A percentile compares a stretch with the other conserved stretches of the same genome.
These are phyloP conservation scores for Fraxinus excelsior DNA, from an alignment of 257 asterid genomes.

Conservation along the genomic window DNA sequence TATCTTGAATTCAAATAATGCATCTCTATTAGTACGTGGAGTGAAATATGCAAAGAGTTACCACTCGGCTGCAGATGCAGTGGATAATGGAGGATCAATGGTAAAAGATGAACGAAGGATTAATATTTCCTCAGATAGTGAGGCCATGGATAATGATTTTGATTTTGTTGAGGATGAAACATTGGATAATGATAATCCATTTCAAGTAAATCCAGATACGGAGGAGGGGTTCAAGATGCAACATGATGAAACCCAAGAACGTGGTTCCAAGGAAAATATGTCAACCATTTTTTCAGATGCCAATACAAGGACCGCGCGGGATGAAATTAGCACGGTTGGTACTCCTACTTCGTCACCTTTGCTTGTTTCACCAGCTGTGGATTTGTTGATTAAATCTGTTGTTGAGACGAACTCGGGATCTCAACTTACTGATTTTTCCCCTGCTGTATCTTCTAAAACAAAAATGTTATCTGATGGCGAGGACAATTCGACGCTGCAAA, in stretches of 20 bases:
- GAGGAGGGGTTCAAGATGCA: slow-evolving; percentile 37
- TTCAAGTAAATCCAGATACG: slow-evolving; percentile 33
- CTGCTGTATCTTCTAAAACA: slow-evolving; percentile 9
- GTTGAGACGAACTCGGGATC: slow-evolving; percentile 17
- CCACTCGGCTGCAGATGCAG: slow-evolving; percentile 18
- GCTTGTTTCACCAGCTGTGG: slow-evolving; percentile 20
- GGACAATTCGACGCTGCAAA: slow-evolving; percentile 21
- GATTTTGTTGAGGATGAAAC: slow-evolving; percentile 74
- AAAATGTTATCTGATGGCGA: slow-evolving; percentile 8
- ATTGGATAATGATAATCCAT: slow-evolving; percentile 41
- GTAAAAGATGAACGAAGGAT: slow-evolving; percentile 28
- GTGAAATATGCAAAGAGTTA: slow-evolving; percentile 28
- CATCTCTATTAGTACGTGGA: slow-evolving; percentile 29
- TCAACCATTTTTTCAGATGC: slow-evolving; percentile 23
- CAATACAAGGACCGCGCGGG: neutral
- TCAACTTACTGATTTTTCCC: slow-evolving; percentile 17
- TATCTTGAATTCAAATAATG: slow-evolving; percentile 30
- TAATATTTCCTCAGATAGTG: slow-evolving; percentile 32
- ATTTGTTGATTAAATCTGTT: slow-evolving; percentile 29
- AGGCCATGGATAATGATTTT: slow-evolving; percentile 42
- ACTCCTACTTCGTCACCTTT: slow-evolving; percentile 17
- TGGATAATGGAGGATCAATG: slow-evolving; percentile 18
- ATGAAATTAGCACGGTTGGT: slow-evolving; percentile 7
- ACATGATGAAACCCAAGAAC: slow-evolving; percentile 17
- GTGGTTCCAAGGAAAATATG: slow-evolving; percentile 27